Evolutionary conservation across 805 yeast species (phyloP).

Genomic region (Wickerhamiella australiensis): DNA sequence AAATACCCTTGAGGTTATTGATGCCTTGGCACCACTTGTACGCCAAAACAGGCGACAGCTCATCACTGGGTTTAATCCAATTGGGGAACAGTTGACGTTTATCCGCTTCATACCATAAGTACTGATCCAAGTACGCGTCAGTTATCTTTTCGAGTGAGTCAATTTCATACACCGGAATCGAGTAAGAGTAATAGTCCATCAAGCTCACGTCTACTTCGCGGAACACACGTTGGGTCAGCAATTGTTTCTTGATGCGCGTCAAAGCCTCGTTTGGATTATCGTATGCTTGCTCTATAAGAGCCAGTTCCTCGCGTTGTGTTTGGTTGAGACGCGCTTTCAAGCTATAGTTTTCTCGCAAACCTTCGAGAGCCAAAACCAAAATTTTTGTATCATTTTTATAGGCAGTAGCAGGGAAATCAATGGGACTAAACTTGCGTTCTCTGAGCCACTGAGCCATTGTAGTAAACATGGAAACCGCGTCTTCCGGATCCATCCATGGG

Average conservation of each 20-base stretch:
- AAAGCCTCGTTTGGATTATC: conserved; percentile 93
- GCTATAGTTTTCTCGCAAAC: conserved; percentile 66
- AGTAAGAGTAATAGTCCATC: conserved; percentile 79
- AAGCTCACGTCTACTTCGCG: conserved; percentile 77
- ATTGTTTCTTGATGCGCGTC: conserved; percentile 66
- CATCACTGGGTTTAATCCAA: conserved; percentile 96
- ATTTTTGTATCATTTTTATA: conserved; percentile 91
- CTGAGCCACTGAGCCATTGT: conserved; percentile 90
- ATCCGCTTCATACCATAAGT: conserved; percentile 91
- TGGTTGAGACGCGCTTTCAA: conserved; percentile 70
- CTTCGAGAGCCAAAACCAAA: conserved; percentile 77
- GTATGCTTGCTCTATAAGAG: conserved; percentile 88
- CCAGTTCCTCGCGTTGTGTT: conserved; percentile 81
- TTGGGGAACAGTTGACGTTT: conserved; percentile 78
- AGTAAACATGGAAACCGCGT: conserved; percentile 76
- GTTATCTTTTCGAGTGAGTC: conserved; percentile 93
- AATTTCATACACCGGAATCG: conserved; percentile 74
- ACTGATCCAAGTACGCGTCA: conserved; percentile 92
- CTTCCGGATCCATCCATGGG: conserved; percentile 72
- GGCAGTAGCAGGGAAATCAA: conserved; percentile 85
- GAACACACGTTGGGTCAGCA: conserved; percentile 81
- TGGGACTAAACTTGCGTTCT: conserved; percentile 66
- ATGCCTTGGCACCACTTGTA: conserved; percentile 93
- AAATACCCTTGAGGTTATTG: conserved; percentile 61
- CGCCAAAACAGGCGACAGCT: conserved; percentile 80